These are phyloP conservation scores for Lipomyces yamadae DNA, from an alignment of 805 yeast genomes.

Conservation along the genomic window DNA sequence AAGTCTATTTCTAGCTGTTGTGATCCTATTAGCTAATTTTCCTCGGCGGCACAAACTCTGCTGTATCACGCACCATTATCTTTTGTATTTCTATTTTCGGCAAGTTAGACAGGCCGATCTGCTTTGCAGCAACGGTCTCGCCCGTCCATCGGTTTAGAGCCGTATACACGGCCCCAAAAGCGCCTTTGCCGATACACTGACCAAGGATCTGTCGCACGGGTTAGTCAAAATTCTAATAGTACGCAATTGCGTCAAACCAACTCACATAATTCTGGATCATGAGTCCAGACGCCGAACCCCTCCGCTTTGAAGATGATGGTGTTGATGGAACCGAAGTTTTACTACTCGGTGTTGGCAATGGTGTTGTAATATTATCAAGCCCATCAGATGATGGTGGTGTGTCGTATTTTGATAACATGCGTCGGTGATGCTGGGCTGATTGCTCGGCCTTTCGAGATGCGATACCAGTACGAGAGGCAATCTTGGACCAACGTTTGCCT, in stretches of 20 bases:
- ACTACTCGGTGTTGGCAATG: neutral
- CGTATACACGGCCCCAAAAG: conserved; percentile 83
- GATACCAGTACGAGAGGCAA: conserved; percentile 14
- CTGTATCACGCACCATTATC: conserved; percentile 48
- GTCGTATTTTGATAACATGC: conserved; percentile 2
- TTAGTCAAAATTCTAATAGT: neutral
- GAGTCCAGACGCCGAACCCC: conserved; percentile 4
- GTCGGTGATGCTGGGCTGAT: neutral
- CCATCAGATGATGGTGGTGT: conserved; percentile 14
- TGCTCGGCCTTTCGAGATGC: conserved; percentile 9
- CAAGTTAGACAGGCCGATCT: conserved; percentile 59
- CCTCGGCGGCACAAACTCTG: too few relatives aligned
- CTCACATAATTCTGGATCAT: conserved; percentile 23
- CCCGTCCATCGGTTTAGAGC: conserved; percentile 71
- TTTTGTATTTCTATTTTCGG: conserved; percentile 42
- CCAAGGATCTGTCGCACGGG: conserved; percentile 45
- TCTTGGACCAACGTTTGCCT: conserved; percentile 26
- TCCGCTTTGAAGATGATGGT: neutral
- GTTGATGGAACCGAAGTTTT: neutral
- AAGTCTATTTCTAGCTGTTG: conserved; percentile 73
- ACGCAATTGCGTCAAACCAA: neutral
- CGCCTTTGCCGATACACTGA: conserved; percentile 84
- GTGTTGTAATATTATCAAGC: conserved; percentile 1
- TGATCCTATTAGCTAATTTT: neutral
- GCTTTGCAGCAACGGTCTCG: conserved; percentile 78